Evolutionary conservation across 2,329 filamentous ascomycete species (phyloP).

Genomic region (Stemphylium beticola): DNA sequence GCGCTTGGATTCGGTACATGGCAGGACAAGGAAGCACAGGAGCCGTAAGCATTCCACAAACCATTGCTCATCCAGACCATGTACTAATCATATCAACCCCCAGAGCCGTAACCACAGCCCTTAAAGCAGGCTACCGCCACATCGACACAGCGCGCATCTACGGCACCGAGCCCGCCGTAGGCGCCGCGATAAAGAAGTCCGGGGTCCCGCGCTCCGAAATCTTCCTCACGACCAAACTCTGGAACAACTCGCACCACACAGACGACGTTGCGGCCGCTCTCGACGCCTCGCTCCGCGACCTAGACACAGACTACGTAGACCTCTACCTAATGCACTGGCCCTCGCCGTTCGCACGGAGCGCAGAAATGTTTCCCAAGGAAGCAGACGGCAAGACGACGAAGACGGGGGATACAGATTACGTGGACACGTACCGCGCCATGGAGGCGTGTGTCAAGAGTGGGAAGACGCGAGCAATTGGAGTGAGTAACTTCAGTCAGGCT

Average conservation of each 20-base stretch:
- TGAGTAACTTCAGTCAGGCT: slow-evolving; percentile 43
- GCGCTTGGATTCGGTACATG: slow-evolving; percentile 66
- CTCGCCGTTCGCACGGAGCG: slow-evolving; percentile 79
- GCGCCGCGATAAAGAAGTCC: slow-evolving; percentile 39
- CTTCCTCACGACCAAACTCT: slow-evolving; percentile 75
- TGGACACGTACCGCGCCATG: slow-evolving; percentile 50
- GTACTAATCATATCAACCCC: not conserved
- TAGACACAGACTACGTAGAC: slow-evolving; percentile 85
- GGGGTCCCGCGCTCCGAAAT: slow-evolving; percentile 49
- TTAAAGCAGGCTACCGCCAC: slow-evolving; percentile 40
- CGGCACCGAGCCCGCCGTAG: slow-evolving; percentile 33
- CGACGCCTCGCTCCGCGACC: slow-evolving; percentile 75
- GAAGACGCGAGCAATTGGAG: slow-evolving; percentile 40
- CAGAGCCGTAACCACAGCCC: slow-evolving; percentile 48
- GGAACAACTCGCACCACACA: slow-evolving; percentile 84
- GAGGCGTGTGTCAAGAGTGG: slow-evolving; percentile 45
- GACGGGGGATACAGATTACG: slow-evolving; percentile 34
- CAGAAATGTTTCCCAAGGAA: slow-evolving; percentile 62
- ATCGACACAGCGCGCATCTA: slow-evolving; percentile 40
- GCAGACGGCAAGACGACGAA: slow-evolving; percentile 32
- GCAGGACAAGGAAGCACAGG: slow-evolving; percentile 40
- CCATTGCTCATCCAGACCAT: too few relatives aligned
- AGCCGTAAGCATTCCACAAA: slow-evolving; percentile 21
- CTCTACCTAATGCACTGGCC: slow-evolving; percentile 81
- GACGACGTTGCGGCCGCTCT: slow-evolving; percentile 72